These are phyloP conservation scores for Aphanoascus verrucosus DNA, from an alignment of 2,329 filamentous ascomycete genomes.

Conservation along the genomic window DNA sequence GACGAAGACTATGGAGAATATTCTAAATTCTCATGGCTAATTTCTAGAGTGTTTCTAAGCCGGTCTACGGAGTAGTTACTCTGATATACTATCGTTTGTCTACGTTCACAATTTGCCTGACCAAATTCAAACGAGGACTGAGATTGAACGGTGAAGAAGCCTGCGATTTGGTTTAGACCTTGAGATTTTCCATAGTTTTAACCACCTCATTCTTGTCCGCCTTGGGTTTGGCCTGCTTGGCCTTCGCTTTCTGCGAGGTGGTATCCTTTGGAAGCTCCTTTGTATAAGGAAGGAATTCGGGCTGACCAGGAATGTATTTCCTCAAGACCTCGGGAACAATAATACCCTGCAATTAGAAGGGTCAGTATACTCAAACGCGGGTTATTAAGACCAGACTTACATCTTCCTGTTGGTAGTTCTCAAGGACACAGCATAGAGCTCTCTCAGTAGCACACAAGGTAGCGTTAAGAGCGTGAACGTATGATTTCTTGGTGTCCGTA, in stretches of 20 bases:
- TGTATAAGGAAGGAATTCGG: conserved; percentile 78
- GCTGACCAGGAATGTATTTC: conserved; percentile 81
- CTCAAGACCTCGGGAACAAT: conserved; percentile 70
- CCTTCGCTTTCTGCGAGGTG: conserved; percentile 49
- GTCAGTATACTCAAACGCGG: neutral
- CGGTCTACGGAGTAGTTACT: neutral
- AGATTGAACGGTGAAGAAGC: neutral
- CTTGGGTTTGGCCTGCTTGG: conserved; percentile 25
- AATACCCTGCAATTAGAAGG: conserved; percentile 47
- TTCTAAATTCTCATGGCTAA: neutral
- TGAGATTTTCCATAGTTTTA: conserved; percentile 34
- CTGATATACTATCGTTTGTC: neutral
- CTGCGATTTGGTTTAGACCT: conserved; percentile 24
- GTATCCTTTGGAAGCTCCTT: conserved; percentile 75
- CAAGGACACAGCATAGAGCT: conserved; percentile 84
- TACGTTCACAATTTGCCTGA: no score
- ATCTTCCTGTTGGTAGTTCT: conserved; percentile 91
- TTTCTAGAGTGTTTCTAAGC: neutral
- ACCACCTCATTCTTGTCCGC: conserved; percentile 27
- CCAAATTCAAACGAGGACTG: neutral
- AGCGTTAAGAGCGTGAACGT: conserved; percentile 86
- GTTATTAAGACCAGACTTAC: conserved; percentile 36
- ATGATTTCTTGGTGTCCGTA: conserved; percentile 77
- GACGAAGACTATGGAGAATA: neutral
- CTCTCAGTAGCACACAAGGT: conserved; percentile 85